Evolutionary conservation across 371 early-diverging fungal species (phyloP).

Genomic region (Dentiscutata heterogama): DNA sequence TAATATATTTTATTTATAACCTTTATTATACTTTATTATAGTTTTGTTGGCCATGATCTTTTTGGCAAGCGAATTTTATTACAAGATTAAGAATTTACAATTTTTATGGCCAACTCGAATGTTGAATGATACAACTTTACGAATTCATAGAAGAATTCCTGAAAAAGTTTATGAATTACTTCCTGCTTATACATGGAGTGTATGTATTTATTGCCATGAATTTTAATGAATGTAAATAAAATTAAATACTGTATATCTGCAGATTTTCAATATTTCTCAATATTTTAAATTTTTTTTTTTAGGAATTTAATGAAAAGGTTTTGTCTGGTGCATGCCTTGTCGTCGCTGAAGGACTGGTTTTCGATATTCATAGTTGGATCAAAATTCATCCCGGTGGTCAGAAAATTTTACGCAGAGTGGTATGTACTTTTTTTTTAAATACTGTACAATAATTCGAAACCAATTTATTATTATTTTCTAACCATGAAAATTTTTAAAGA

Average conservation of each 20-base stretch:
- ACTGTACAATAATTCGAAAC: neutral
- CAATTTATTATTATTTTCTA: no score
- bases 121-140: no score
- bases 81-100: conserved; percentile 4
- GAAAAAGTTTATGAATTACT: neutral
- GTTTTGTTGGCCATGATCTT: neutral
- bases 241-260: no score
- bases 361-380: conserved; percentile 47
- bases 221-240: no score
- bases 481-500: neutral
- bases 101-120: neutral
- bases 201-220: neutral
- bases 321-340: conserved; percentile 45
- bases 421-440: neutral
- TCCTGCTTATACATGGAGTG: neutral
- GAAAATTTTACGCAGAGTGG: conserved; percentile 43
- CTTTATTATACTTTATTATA: neutral
- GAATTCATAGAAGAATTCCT: neutral
- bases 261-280: no score
- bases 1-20: no score
- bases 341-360: conserved; percentile 43
- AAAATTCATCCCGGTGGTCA: conserved; percentile 44
- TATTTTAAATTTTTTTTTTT: neutral
- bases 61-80: conserved; percentile 5
- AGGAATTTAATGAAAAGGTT: conserved; percentile 44